Conservation (phyloP, 2,329 filamentous ascomycete species). For the Monilinia aucupariae region DNA sequence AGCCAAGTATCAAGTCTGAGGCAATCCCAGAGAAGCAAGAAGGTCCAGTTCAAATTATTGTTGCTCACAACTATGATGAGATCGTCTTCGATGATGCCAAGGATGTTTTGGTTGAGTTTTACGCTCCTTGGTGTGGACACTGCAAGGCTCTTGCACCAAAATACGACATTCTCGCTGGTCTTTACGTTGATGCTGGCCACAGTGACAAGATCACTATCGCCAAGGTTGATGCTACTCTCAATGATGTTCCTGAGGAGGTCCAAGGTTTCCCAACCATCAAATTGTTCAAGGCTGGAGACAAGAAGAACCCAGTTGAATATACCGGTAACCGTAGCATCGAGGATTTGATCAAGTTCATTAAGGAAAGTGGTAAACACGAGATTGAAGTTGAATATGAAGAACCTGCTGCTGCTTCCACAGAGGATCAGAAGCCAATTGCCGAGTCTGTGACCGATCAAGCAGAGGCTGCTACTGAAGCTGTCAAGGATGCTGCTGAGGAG, state of each 20-base stretch:
- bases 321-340: slow-evolving; percentile 80
- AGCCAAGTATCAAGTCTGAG: slow-evolving; percentile 98
- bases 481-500: slow-evolving; percentile 40
- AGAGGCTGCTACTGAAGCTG: slow-evolving; percentile 37
- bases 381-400: slow-evolving; percentile 58
- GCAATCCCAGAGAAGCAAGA: slow-evolving; percentile 91
- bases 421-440: slow-evolving; percentile 38
- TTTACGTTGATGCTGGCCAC: slow-evolving; percentile 70
- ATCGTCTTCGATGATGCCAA: slow-evolving; percentile 89
- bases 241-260: slow-evolving; percentile 96
- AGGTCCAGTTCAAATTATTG: slow-evolving; percentile 78
- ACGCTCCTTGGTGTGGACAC: slow-evolving; percentile 98
- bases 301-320: slow-evolving; percentile 82
- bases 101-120: slow-evolving; percentile 97
- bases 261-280: slow-evolving; percentile 99
- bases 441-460: slow-evolving; percentile 39
- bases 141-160: slow-evolving; percentile 97
- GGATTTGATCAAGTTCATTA: slow-evolving; percentile 86
- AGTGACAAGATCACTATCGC: slow-evolving; percentile 84
- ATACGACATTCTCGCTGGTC: slow-evolving; percentile 83
- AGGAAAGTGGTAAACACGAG: slow-evolving; percentile 90
- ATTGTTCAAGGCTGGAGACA: slow-evolving; percentile 86
- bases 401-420: slow-evolving; percentile 42
- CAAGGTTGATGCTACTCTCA: slow-evolving; percentile 94
- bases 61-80: slow-evolving; percentile 89